Evolutionary conservation across 768 basidiomycete species (phyloP).

Genomic region (Pisolithus albus): DNA sequence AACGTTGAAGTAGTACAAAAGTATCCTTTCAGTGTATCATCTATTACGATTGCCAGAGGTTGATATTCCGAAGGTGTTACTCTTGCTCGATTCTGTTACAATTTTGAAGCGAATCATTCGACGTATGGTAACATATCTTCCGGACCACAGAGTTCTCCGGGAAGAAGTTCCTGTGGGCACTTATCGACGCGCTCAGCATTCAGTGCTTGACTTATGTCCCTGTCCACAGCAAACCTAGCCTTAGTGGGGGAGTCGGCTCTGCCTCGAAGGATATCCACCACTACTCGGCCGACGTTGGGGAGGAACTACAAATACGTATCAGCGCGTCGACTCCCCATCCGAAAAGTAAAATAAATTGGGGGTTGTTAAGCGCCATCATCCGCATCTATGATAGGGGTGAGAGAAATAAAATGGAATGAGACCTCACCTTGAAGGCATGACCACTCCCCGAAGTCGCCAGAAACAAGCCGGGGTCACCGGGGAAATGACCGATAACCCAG

Average conservation of each 20-base stretch:
- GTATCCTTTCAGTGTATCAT: no score
- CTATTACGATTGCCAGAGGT: no score
- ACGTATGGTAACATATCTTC: slow-evolving; percentile 33
- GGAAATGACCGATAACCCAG: slow-evolving; percentile 82
- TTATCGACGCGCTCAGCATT: slow-evolving; percentile 16
- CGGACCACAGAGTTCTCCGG: slow-evolving; percentile 43
- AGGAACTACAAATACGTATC: slow-evolving; percentile 55
- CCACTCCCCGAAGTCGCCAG: slow-evolving; percentile 87
- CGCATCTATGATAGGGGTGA: neutral
- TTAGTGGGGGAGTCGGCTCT: slow-evolving; percentile 46
- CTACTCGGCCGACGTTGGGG: slow-evolving; percentile 73
- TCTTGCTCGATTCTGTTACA: neutral
- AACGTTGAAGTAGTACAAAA: no score
- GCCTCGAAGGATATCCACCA: slow-evolving; percentile 65
- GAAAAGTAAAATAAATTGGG: neutral
- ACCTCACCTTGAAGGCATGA: slow-evolving; percentile 73
- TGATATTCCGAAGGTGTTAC: no score
- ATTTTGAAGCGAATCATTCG: neutral
- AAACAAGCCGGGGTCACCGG: slow-evolving; percentile 50
- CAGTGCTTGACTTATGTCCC: slow-evolving; percentile 24
- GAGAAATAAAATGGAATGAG: neutral
- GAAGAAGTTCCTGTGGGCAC: slow-evolving; percentile 34
- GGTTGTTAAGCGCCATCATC: slow-evolving; percentile 3
- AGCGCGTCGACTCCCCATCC: neutral
- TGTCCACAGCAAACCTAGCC: slow-evolving; percentile 58